Evolutionary conservation across 1,284 basidiomycete genomes (phyloP).

Genomic region (Hemileia vastatrix): DNA sequence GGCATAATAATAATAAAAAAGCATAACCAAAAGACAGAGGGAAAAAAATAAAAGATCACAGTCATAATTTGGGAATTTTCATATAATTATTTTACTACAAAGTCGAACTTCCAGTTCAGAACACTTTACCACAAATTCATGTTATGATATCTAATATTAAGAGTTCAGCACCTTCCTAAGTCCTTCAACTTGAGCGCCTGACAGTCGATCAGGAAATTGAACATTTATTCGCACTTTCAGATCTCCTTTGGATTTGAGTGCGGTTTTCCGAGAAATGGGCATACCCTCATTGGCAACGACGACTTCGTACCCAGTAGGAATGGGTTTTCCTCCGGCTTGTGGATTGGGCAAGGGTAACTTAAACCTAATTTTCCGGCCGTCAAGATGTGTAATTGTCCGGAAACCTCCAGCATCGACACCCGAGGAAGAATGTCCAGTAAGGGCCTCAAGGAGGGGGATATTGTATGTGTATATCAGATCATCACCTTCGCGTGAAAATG

Average conservation of each 20-base stretch:
- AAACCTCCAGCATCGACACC: conserved; percentile 44
- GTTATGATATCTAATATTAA: too few species aligned
- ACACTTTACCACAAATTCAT: too few species aligned
- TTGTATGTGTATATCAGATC: conserved; percentile 59
- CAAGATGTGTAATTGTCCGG: conserved; percentile 59
- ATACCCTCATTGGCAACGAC: conserved; percentile 69
- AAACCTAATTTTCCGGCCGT: conserved; percentile 65
- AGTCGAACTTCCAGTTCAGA: too few species aligned
- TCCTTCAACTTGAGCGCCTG: conserved; percentile 64
- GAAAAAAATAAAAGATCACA: too few species aligned
- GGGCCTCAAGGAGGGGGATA: conserved; percentile 71
- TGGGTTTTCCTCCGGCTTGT: conserved; percentile 47
- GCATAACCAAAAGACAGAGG: too few species aligned
- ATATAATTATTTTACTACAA: too few species aligned
- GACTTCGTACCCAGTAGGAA: conserved; percentile 69
- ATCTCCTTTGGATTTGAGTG: conserved; percentile 65
- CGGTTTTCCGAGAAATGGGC: conserved; percentile 75
- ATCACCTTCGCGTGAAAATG: conserved; percentile 68
- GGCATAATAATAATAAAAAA: too few species aligned
- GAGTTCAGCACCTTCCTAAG: conserved; percentile 60
- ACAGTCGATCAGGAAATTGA: conserved; percentile 66
- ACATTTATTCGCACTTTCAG: conserved; percentile 73
- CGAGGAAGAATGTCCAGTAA: conserved; percentile 51
- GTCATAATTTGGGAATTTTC: too few species aligned
- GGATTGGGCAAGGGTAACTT: conserved; percentile 51